These are phyloP conservation scores for Penicillium frequentans DNA, from an alignment of 2,329 filamentous ascomycete species.

Conservation along the genomic window DNA sequence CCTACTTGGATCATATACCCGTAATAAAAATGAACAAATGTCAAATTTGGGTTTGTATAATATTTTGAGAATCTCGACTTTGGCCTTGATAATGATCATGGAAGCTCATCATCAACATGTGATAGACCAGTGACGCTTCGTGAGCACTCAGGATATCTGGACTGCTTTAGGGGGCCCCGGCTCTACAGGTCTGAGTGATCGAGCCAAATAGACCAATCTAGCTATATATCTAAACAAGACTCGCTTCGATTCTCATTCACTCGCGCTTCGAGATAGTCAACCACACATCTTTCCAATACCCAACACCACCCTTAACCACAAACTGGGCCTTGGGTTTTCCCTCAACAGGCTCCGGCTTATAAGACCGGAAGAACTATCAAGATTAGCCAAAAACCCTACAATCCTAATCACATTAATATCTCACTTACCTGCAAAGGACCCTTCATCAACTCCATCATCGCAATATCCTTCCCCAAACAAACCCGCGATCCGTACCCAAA, in stretches of 20 bases:
- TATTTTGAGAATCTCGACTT: too few species aligned
- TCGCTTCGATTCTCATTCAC: neutral
- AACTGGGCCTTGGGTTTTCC: conserved; percentile 30
- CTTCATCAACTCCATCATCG: conserved; percentile 56
- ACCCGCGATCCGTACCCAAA: conserved; percentile 53
- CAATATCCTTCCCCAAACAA: conserved; percentile 53
- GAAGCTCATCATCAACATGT: too few species aligned
- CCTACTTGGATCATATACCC: neutral
- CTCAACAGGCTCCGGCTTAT: conserved; percentile 20
- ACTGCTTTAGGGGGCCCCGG: too few species aligned
- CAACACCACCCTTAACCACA: conserved; percentile 34
- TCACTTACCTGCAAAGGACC: conserved; percentile 32
- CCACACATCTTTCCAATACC: conserved; percentile 35
- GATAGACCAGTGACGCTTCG: too few species aligned
- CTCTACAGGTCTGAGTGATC: too few species aligned
- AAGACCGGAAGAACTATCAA: conserved; percentile 33
- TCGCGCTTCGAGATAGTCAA: conserved; percentile 29
- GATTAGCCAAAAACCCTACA: neutral
- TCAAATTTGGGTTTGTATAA: neutral
- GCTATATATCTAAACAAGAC: too few species aligned
- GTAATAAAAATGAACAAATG: neutral
- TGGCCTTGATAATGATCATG: too few species aligned
- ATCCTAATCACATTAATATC: neutral
- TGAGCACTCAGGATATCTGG: too few species aligned
- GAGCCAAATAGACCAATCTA: too few species aligned